A percentile compares a stretch with the other conserved stretches of the same genome.
phyloP scores from a whole-genome alignment of 176 grass and related monocot genomes.

The Microstegium vimineum region DNA sequence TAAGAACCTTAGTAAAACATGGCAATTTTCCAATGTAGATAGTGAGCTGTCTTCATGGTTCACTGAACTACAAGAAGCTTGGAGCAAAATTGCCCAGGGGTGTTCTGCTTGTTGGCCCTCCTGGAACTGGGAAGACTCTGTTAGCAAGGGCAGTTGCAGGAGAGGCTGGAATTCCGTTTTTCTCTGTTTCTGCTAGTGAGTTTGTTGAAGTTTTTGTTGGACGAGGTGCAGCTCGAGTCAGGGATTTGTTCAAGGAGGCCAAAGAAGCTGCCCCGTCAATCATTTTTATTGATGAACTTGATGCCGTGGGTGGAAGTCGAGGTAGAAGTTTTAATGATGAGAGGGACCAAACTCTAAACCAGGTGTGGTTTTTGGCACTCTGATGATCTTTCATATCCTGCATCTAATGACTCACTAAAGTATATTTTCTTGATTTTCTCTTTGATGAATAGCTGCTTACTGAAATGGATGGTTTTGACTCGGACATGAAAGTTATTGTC shows the following conservation, averaged over 20 bases:
- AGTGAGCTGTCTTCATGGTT: constrained; percentile 86
- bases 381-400: constrained; percentile 3
- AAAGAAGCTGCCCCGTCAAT: constrained; percentile 83
- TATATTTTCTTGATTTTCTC: constrained; percentile 33
- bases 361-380: constrained; percentile 43
- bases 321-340: constrained; percentile 90
- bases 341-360: constrained; percentile 94
- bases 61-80: constrained; percentile 85
- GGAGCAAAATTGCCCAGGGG: constrained; percentile 92
- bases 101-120: constrained; percentile 90
- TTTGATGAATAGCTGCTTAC: constrained; percentile 68
- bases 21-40: constrained; percentile 51
- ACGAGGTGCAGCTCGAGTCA: constrained; percentile 83
- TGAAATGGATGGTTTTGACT: constrained; percentile 97
- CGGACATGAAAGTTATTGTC: constrained; percentile 88
- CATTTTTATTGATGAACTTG: constrained; percentile 96
- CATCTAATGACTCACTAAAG: neutral
- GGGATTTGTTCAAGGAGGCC: constrained; percentile 95
- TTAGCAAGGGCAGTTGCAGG: constrained; percentile 88
- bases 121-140: constrained; percentile 90
- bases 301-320: constrained; percentile 93
- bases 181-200: constrained; percentile 93
- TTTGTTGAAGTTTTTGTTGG: constrained; percentile 98
- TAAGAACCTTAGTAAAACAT: constrained; percentile 19
- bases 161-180: constrained; percentile 93